Conservation (phyloP, 805 yeast species). For the Wickerhamomyces xylosicus region DNA sequence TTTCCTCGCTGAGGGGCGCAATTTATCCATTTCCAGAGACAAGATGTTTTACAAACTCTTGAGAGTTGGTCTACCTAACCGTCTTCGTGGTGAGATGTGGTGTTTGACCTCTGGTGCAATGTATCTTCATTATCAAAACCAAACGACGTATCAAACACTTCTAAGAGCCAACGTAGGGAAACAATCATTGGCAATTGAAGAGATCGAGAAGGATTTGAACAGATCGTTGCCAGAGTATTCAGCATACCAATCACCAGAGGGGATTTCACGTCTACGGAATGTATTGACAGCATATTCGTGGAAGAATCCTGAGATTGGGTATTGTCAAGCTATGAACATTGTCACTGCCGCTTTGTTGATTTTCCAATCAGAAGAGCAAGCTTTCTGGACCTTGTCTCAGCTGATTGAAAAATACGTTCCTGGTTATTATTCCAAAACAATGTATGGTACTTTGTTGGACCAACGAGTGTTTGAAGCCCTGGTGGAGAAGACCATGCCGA, state of each 20-base stretch:
- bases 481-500: conserved; percentile 83
- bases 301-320: conserved; percentile 95
- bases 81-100: conserved; percentile 94
- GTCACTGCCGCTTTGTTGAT: conserved; percentile 71
- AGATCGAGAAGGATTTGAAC: conserved; percentile 91
- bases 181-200: conserved; percentile 81
- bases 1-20: conserved; percentile 75
- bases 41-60: conserved; percentile 74
- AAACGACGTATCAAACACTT: conserved; percentile 46
- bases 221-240: conserved; percentile 93
- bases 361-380: conserved; percentile 93
- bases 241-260: conserved; percentile 82
- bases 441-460: conserved; percentile 94
- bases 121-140: conserved; percentile 55
- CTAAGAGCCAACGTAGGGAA: conserved; percentile 53
- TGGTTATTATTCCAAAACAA: conserved; percentile 92
- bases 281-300: conserved; percentile 92
- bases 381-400: conserved; percentile 81
- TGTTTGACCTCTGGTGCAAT: conserved; percentile 84
- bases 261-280: conserved; percentile 74
- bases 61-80: conserved; percentile 89
- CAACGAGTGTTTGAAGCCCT: conserved; percentile 89
- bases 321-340: conserved; percentile 98
- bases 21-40: conserved; percentile 63
- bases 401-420: conserved; percentile 83